These are phyloP conservation scores for Scortechinia acanthostroma DNA, from an alignment of 2,329 filamentous ascomycete genomes.

Conservation along the genomic window DNA sequence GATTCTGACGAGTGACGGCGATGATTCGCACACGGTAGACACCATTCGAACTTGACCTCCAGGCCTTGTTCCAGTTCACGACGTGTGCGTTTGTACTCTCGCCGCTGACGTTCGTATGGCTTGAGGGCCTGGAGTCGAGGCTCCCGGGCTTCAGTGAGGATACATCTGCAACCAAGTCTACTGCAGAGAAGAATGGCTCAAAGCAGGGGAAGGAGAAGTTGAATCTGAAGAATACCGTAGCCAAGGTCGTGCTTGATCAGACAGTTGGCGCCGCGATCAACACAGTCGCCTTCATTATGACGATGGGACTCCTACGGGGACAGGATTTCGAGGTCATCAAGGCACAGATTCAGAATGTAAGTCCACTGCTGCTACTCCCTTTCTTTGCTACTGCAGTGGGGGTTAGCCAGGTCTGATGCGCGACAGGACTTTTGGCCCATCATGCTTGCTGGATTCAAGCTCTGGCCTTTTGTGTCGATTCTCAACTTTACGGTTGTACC, in stretches of 20 bases:
- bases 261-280: not conserved
- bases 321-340: not conserved
- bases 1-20: too few species aligned
- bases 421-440: conserved; percentile 22
- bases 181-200: not conserved
- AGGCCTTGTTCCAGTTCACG: not conserved
- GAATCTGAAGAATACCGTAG: not conserved
- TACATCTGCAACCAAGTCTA: too few species aligned
- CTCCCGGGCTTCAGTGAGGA: too few species aligned
- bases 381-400: too few species aligned
- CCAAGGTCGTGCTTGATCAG: not conserved
- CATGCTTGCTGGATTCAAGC: conserved; percentile 23
- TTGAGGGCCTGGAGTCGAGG: not conserved
- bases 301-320: not conserved
- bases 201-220: not conserved
- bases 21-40: too few species aligned
- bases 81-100: not conserved
- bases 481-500: conserved; percentile 26
- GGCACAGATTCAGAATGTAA: not conserved
- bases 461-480: conserved; percentile 27
- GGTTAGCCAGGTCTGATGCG: too few species aligned
- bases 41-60: not conserved
- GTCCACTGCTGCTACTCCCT: too few species aligned
- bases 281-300: not conserved
- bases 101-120: not conserved